Evolutionary conservation across 2,329 filamentous ascomycete species (phyloP).

Genomic region (Aplosporella prunicola): DNA sequence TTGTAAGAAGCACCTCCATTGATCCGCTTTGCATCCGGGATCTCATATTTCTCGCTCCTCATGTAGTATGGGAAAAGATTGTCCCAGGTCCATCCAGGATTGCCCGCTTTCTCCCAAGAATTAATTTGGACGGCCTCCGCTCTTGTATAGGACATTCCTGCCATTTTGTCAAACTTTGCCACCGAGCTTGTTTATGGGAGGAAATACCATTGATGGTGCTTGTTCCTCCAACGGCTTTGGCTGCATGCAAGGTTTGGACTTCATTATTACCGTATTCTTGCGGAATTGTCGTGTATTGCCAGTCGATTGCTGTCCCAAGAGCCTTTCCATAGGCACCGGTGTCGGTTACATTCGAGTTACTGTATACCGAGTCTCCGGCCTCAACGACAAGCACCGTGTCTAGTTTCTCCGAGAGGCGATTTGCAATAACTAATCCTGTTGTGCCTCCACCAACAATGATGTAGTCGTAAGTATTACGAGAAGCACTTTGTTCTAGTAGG

Average conservation of each 20-base stretch:
- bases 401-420: conserved; percentile 43
- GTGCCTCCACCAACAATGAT: conserved; percentile 34
- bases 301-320: conserved; percentile 28
- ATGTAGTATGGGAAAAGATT: conserved; percentile 25
- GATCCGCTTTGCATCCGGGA: conserved; percentile 16
- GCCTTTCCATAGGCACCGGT: conserved; percentile 17
- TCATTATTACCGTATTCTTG: conserved; percentile 26
- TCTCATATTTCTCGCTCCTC: conserved; percentile 28
- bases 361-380: conserved; percentile 18
- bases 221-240: conserved; percentile 35
- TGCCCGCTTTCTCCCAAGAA: conserved; percentile 33
- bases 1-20: conserved; percentile 19
- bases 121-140: conserved; percentile 27
- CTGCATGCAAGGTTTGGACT: conserved; percentile 20
- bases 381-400: conserved; percentile 29
- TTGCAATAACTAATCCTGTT: conserved; percentile 41
- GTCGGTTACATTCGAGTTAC: conserved; percentile 22
- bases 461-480: conserved; percentile 18
- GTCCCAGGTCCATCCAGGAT: conserved; percentile 29
- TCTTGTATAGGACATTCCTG: conserved; percentile 26
- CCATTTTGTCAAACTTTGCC: background rate
- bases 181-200: too few species aligned
- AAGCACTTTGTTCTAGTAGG: too few species aligned
- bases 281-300: conserved; percentile 29
- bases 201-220: conserved; percentile 33